Conservation (phyloP, 768 basidiomycete species). For the Pisolithus albus region DNA sequence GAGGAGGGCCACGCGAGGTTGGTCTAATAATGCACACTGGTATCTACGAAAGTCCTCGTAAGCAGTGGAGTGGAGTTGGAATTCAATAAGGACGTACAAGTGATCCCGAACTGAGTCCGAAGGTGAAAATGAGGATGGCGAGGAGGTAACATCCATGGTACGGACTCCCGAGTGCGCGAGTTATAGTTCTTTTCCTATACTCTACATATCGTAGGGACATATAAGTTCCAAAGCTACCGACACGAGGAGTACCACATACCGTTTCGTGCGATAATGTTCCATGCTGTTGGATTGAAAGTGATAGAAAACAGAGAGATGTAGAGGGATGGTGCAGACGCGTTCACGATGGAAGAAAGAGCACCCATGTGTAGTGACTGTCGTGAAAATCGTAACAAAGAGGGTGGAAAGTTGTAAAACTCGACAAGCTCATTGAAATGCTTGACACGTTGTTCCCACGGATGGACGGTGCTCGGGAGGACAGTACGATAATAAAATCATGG, state of each 20-base stretch:
- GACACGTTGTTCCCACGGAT: too few relatives aligned
- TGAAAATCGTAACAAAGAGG: background rate
- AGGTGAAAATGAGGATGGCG: conserved; percentile 73
- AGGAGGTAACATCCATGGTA: conserved; percentile 82
- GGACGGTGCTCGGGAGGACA: too few relatives aligned
- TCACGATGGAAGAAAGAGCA: conserved; percentile 35
- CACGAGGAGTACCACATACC: conserved; percentile 41
- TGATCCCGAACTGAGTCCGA: conserved; percentile 82
- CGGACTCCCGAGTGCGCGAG: conserved; percentile 69
- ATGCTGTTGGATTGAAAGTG: conserved; percentile 87
- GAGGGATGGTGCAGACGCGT: conserved; percentile 60
- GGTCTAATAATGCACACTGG: conserved; percentile 64
- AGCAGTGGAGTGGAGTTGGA: background rate
- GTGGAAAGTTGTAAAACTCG: too few relatives aligned
- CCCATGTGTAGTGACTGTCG: conserved; percentile 11
- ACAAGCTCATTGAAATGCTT: too few relatives aligned
- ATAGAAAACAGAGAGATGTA: conserved; percentile 62
- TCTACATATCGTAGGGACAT: conserved; percentile 31
- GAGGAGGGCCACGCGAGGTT: conserved; percentile 64
- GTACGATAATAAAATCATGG: too few relatives aligned
- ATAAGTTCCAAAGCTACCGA: background rate
- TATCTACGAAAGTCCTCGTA: conserved; percentile 45
- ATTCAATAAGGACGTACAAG: conserved; percentile 47
- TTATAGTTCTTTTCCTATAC: conserved; percentile 82
- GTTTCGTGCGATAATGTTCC: conserved; percentile 93